Base-by-base conservation (phyloP, 768 basidiomycete species). In the Tricholoma flavovirens region DNA sequence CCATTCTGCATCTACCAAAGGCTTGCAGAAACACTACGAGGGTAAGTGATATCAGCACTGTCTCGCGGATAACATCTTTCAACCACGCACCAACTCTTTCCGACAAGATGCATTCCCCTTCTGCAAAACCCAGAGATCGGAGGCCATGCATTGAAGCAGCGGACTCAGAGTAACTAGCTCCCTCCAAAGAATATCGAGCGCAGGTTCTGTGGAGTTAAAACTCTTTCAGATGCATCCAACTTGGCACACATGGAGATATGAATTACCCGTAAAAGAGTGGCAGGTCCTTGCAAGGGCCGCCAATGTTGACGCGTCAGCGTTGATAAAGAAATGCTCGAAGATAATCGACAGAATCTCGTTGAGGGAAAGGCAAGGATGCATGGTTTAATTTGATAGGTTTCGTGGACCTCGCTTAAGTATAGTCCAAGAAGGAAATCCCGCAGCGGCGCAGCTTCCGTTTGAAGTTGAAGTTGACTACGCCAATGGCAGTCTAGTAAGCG, bases 191-290 rank as follows among this genome's bases (percentile, higher is more conserved):
- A 36, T 7, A n/a, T 51, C 24, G 32, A 51, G 33, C 9, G 50
- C 50, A 2, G 50, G 50, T 12, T 51, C 50, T 51, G 9, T 9
- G 19, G 21, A 35, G 22, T 36, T 2, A 9, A 19, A n/a, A 4
- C 5, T 40, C n/a, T n/a, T 3, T 33, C 45, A 35, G 15, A 29
- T 32, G n/a, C 24, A 26, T 26, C 24, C 24, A 3, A 24, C 12
- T 48, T 5, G 4, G 11, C 2, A 21, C 22, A 11, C 9, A 22
- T 32, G 19, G 9, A n/a, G n/a, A 33, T 32, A 17, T 35, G 7
- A 22, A 4, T 11, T 22, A 57, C 56, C 56, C 24, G 50, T 57
- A 15, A 57, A 57, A 5, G 36, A 12, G 17, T 50, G 56, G 32
- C 50, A 51, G 12, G 56, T 53, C 24, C 50, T 45, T 9, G 51